Base-by-base conservation (phyloP, 1,284 basidiomycete genomes). In the Rhodotorula sp. region DNA sequence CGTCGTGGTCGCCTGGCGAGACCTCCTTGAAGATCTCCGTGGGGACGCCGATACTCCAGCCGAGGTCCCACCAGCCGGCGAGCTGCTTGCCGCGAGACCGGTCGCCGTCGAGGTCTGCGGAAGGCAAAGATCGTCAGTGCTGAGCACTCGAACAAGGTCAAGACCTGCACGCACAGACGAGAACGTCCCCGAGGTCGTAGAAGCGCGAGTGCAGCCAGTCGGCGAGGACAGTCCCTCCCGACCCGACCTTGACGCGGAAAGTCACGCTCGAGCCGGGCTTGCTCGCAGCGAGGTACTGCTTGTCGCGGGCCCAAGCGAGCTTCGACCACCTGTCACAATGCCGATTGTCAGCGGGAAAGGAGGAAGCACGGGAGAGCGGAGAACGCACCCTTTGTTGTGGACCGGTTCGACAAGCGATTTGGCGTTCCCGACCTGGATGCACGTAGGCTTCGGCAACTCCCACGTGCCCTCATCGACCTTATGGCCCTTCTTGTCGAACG, bases 41-140 rank as follows among this genome's bases (percentile, higher is more conserved):
- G 16, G 74, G 74, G 0, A 75, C 72, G 31, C 74, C 74, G 54
- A 75, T 74, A n/a, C 59, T 64, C 74, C 74, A 75, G 18, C 74
- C 72, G 4, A 73, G 53, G 47, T 69, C 59, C 67, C 69, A 70
- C 22, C 52, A 71, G 8, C 72, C 72, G 31, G 64, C 44, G 47
- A 73, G 53, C n/a, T 53, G 31, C 44, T 61, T 59, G 31, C 57
- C 59, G n/a, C 52, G 50, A 15, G 62, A 24, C 2, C 46, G 58
- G 47, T 71, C 61, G 28, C 47, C 58, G 44, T 73, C 69, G 40
- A 73, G 55, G 24, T 66, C 71, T 73, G 59, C 30, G n/a, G 2
- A 13, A 4, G 31, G 10, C 20, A 9, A 20, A 15, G 16, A 8
- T 9, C 20, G 26, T 44, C 11, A 47, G 37, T 18, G 22, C 9